A percentile compares a stretch with the other conserved stretches of the same genome.
phyloP scores from a whole-genome alignment of 805 yeast species.

The Kluyveromyces starmeri region DNA sequence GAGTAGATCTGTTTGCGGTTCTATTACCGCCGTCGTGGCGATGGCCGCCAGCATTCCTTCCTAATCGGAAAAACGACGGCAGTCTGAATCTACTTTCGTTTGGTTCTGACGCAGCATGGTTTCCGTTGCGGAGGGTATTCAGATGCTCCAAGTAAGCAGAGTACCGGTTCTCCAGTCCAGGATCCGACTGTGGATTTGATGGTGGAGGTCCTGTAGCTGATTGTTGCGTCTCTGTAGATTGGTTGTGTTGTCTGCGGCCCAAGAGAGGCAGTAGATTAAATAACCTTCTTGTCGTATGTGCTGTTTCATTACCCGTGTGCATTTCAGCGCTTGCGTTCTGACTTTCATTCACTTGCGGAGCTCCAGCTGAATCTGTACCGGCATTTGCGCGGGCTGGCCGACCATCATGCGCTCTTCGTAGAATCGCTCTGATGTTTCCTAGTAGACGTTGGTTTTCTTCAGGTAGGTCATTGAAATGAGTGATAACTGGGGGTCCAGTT shows the following conservation, averaged over 20 bases:
- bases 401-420: background rate
- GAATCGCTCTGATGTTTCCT: background rate
- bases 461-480: background rate
- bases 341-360: background rate
- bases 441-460: background rate
- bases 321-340: background rate
- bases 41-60: slow-evolving; percentile 1
- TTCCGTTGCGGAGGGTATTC: slow-evolving; percentile 2
- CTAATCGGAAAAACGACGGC: slow-evolving; percentile 3
- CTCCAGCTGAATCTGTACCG: background rate
- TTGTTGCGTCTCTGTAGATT: background rate
- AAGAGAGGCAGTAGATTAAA: slow-evolving; percentile 2
- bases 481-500: slow-evolving; percentile 1
- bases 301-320: background rate
- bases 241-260: background rate
- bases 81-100: slow-evolving; percentile 3
- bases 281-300: slow-evolving; percentile 1
- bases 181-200: slow-evolving; percentile 1
- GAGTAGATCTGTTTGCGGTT: background rate
- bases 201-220: background rate
- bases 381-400: background rate
- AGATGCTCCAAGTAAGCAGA: slow-evolving; percentile 2
- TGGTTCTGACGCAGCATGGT: background rate
- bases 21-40: slow-evolving; percentile 1
- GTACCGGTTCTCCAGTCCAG: slow-evolving; percentile 3